Conservation (phyloP, 2,329 filamentous ascomycete species). For the Fusarium chuoi region DNA sequence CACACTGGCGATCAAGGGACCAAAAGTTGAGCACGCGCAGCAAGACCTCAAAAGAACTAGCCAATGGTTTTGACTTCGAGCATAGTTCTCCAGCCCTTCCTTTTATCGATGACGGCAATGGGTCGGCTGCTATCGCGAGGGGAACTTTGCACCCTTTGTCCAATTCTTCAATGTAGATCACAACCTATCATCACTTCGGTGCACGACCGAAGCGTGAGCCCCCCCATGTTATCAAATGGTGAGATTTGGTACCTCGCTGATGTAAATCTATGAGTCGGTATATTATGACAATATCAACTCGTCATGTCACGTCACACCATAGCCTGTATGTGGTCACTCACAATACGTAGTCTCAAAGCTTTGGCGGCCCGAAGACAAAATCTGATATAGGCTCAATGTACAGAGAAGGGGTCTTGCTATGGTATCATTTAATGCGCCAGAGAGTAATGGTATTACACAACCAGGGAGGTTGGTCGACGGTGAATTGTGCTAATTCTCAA, state of each 20-base stretch:
- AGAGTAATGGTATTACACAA: constrained; percentile 20
- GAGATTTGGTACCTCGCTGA: constrained; percentile 12
- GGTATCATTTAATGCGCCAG: constrained; percentile 31
- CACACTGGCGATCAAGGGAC: constrained; percentile 36
- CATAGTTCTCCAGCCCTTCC: neutral
- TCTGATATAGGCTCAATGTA: neutral
- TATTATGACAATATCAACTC: neutral
- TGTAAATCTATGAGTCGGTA: neutral
- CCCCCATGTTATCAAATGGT: neutral
- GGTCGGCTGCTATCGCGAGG: neutral
- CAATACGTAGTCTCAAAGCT: constrained; percentile 17
- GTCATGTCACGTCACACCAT: constrained; percentile 25
- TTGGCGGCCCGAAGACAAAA: neutral
- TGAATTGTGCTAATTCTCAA: constrained; percentile 16
- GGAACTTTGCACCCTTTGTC: neutral
- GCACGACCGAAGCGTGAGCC: neutral
- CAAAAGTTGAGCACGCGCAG: constrained; percentile 32
- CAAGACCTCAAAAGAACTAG: neutral
- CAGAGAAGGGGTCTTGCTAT: constrained; percentile 4
- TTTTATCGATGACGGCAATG: neutral
- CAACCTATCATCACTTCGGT: constrained; percentile 18
- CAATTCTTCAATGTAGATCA: constrained; percentile 15
- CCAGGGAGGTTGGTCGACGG: neutral
- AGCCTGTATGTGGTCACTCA: constrained; percentile 12
- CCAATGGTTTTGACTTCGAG: constrained; percentile 14